Evolutionary conservation across 768 basidiomycete species (phyloP).

Genomic region (Rhodocollybia butyracea): DNA sequence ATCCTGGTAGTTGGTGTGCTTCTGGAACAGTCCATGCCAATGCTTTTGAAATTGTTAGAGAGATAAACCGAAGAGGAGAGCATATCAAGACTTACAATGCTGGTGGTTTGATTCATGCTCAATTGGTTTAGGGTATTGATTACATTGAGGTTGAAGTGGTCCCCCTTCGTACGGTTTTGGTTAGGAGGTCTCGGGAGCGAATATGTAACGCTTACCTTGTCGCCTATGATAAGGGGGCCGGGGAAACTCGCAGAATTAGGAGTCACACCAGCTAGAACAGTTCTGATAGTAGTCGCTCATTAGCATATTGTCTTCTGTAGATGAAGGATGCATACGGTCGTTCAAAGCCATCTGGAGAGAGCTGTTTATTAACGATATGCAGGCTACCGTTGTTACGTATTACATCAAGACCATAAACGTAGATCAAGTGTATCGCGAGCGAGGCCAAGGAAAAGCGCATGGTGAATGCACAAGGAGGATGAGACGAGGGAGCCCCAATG

Average conservation of each 20-base stretch:
- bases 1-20: slow-evolving; percentile 9
- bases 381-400: neutral
- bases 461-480: neutral
- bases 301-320: neutral
- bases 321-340: neutral
- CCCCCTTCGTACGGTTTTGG: slow-evolving; percentile 15
- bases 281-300: neutral
- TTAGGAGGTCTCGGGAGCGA: neutral
- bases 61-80: neutral
- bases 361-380: slow-evolving; percentile 5
- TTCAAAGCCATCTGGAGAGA: slow-evolving; percentile 3
- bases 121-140: slow-evolving; percentile 33
- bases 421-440: neutral
- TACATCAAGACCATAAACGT: neutral
- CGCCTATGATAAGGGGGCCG: neutral
- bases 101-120: slow-evolving; percentile 35
- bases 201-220: neutral
- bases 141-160: slow-evolving; percentile 33
- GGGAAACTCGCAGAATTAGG: neutral
- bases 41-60: slow-evolving; percentile 21
- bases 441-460: slow-evolving; percentile 1
- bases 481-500: neutral
- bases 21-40: slow-evolving; percentile 12
- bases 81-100: slow-evolving; percentile 26
- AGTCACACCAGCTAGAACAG: neutral